Conservation (phyloP, 192 early-diverging fungal genomes). For the Jimgerdemannia lactiflua region DNA sequence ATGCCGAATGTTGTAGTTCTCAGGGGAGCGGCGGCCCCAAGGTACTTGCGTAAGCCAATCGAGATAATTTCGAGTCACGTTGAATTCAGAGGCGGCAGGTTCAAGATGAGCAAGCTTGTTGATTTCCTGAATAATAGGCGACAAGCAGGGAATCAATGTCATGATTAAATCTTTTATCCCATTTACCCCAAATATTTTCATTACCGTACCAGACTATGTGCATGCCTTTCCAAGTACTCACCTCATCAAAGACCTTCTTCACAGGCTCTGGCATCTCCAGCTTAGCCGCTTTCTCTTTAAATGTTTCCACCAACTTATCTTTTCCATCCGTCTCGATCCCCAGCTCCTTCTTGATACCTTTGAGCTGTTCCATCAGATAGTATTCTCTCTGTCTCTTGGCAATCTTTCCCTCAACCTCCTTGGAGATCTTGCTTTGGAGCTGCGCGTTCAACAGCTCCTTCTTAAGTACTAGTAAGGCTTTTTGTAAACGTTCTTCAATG, state of each 20-base stretch:
- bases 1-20: conserved; percentile 92
- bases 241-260: conserved; percentile 95
- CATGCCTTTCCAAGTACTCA: too few species aligned
- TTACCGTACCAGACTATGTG: too few species aligned
- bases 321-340: conserved; percentile 98
- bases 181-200: too few species aligned
- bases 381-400: conserved; percentile 97
- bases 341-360: conserved; percentile 99
- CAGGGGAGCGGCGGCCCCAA: conserved; percentile 87
- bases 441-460: conserved; percentile 98
- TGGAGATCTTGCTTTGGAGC: conserved; percentile 95
- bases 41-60: conserved; percentile 99
- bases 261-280: conserved; percentile 89
- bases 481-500: conserved; percentile 89
- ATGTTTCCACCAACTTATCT: conserved; percentile 94
- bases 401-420: conserved; percentile 98
- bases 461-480: conserved; percentile 91
- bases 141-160: too few species aligned
- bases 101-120: conserved; percentile 91
- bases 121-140: conserved; percentile 87
- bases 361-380: conserved; percentile 99
- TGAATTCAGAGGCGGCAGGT: conserved; percentile 95
- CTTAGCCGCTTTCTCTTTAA: conserved; percentile 82
- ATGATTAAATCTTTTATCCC: too few species aligned
- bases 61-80: conserved; percentile 97